Evolutionary conservation across 768 basidiomycete species (phyloP).

Genomic region (Lactifluus pinguis): DNA sequence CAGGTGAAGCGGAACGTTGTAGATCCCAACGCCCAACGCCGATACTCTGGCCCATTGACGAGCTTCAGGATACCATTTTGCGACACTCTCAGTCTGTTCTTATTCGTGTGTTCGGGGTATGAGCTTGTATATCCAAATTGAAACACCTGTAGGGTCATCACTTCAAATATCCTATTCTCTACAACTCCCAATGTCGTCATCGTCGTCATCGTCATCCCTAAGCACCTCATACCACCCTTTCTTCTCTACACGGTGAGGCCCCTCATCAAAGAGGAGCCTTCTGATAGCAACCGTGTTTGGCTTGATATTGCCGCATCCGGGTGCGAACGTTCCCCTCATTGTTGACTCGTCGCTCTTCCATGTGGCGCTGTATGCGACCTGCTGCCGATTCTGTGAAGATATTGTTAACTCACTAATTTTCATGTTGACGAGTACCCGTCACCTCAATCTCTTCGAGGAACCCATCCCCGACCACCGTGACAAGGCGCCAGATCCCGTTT

Average conservation of each 20-base stretch:
- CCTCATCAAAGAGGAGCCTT: constrained; percentile 9
- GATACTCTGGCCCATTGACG: too few species aligned
- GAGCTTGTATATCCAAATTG: neutral
- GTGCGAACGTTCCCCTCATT: constrained; percentile 9
- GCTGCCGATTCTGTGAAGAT: constrained; percentile 3
- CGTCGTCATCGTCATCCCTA: neutral
- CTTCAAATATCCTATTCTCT: neutral
- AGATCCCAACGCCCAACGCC: too few species aligned
- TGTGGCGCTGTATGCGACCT: constrained; percentile 7
- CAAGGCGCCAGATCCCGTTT: constrained; percentile 13
- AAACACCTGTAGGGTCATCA: neutral
- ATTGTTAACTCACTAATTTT: neutral
- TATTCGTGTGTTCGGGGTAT: too few species aligned
- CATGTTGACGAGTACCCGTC: neutral
- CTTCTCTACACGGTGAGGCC: neutral
- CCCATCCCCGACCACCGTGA: constrained; percentile 1
- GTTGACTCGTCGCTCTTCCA: neutral
- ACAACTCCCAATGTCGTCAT: neutral
- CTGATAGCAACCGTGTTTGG: constrained; percentile 7
- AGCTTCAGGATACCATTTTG: too few species aligned
- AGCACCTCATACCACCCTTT: constrained; percentile 2
- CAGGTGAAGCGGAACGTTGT: too few species aligned
- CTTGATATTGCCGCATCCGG: constrained; percentile 10
- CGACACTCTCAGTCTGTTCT: too few species aligned
- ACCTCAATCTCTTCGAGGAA: constrained; percentile 12